These are phyloP conservation scores for Nitzschia sp. DNA, from an alignment of 108 stramenopile species.

Conservation along the genomic window DNA sequence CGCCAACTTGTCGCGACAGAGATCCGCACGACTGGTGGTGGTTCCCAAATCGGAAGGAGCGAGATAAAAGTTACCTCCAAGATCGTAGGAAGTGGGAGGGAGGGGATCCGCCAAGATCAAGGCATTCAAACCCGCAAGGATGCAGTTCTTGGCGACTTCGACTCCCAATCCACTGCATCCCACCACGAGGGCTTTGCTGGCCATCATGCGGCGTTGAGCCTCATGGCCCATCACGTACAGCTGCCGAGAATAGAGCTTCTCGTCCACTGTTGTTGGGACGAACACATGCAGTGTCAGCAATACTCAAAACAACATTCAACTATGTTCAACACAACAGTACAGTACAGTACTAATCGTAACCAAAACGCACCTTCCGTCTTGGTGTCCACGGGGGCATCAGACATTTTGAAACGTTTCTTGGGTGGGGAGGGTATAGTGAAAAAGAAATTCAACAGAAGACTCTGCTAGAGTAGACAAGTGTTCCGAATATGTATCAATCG, in stretches of 20 bases:
- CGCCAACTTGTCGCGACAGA: constrained; percentile 60
- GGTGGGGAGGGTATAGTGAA: constrained; percentile 35
- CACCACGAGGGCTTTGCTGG: constrained; percentile 83
- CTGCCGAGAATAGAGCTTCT: constrained; percentile 96
- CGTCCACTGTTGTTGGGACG: constrained; percentile 75
- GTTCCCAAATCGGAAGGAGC: constrained; percentile 30
- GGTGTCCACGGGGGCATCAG: constrained; percentile 16
- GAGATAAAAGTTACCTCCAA: constrained; percentile 88
- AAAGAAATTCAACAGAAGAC: not conserved
- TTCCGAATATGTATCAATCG: too few species aligned
- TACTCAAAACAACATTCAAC: not conserved
- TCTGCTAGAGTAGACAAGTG: too few species aligned
- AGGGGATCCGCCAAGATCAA: constrained; percentile 73
- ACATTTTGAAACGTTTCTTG: constrained; percentile 37
- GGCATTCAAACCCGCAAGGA: constrained; percentile 86
- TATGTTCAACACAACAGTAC: not conserved
- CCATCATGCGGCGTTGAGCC: constrained; percentile 95
- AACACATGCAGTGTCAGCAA: too few species aligned
- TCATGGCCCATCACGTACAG: constrained; percentile 99
- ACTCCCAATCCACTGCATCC: constrained; percentile 92
- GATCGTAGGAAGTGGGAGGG: constrained; percentile 64
- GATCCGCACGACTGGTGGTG: constrained; percentile 46
- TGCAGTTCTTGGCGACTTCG: constrained; percentile 94
- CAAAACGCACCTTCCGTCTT: not conserved
- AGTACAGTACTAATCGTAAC: not conserved